phyloP scores from a whole-genome alignment of 2,329 filamentous ascomycete species.

The Trichoderma endophyticum region DNA sequence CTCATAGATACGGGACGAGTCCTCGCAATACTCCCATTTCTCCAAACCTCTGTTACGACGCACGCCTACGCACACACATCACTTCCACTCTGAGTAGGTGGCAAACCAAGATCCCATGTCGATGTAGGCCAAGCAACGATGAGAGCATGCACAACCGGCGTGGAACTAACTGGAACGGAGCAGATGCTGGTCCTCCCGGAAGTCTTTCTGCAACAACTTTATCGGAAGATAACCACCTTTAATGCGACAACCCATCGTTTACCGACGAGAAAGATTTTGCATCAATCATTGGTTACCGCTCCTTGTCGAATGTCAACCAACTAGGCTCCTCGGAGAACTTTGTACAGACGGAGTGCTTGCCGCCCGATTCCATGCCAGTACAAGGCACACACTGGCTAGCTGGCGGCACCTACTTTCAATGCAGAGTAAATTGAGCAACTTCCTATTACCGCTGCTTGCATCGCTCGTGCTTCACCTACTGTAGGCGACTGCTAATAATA shows the following conservation, averaged over 20 bases:
- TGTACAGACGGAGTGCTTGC: neutral
- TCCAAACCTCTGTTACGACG: neutral
- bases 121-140: neutral
- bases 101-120: neutral
- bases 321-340: neutral
- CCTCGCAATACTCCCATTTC: neutral
- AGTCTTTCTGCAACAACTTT: conserved; percentile 4
- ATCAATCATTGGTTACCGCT: neutral
- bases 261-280: neutral
- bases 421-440: neutral
- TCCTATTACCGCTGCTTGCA: conserved; percentile 1
- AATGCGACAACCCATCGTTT: neutral
- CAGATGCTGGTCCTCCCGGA: neutral
- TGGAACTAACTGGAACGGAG: neutral
- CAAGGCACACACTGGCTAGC: neutral
- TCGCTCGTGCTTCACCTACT: neutral
- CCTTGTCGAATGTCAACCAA: neutral
- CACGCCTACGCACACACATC: neutral
- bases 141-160: neutral
- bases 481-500: neutral
- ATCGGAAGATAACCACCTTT: conserved; percentile 1
- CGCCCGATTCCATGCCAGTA: neutral
- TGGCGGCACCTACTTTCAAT: neutral
- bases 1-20: neutral
- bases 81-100: neutral